Percentiles rank a stretch among this genome's conserved stretches.
phyloP scores from a whole-genome alignment of 495 filamentous ascomycete genomes.

The Podospora bellae-mahoneyi region DNA sequence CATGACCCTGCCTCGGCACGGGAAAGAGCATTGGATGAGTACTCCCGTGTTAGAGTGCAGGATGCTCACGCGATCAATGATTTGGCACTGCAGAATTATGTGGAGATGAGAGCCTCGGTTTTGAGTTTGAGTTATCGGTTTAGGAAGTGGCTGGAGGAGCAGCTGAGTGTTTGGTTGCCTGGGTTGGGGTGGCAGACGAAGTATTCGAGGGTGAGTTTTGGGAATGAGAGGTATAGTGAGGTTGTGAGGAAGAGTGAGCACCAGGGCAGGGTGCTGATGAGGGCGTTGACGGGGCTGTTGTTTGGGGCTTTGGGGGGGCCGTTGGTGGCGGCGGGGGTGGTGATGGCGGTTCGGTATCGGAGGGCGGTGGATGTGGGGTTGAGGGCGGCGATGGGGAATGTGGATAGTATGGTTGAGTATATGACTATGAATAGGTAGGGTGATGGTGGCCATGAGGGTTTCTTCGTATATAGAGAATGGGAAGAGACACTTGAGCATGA shows the following conservation, averaged over 20 bases:
- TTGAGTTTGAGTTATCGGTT: constrained; percentile 68
- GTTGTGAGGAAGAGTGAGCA: constrained; percentile 62
- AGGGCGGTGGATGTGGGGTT: constrained; percentile 20
- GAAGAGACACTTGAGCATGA: no score
- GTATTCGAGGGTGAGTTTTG: constrained; percentile 90
- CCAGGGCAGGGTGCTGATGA: constrained; percentile 62
- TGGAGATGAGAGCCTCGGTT: constrained; percentile 87
- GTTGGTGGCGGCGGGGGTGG: constrained; percentile 22
- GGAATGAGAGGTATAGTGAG: constrained; percentile 85
- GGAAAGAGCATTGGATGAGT: constrained; percentile 63
- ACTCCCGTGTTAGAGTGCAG: constrained; percentile 63
- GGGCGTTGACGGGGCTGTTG: constrained; percentile 21
- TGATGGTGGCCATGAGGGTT: background rate
- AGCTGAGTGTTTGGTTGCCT: constrained; percentile 71
- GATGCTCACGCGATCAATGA: constrained; percentile 92
- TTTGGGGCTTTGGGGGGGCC: constrained; percentile 36
- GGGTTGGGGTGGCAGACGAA: constrained; percentile 81
- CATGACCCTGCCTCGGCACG: constrained; percentile 37
- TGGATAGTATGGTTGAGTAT: constrained; percentile 22
- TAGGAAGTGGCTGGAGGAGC: constrained; percentile 83
- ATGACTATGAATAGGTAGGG: constrained; percentile 15
- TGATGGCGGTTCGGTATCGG: constrained; percentile 19
- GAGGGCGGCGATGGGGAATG: constrained; percentile 17
- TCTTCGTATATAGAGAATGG: background rate
- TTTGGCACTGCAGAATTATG: constrained; percentile 83